Base-by-base conservation (phyloP, 2,329 filamentous ascomycete species). In the Pleurostoma richardsiae region DNA sequence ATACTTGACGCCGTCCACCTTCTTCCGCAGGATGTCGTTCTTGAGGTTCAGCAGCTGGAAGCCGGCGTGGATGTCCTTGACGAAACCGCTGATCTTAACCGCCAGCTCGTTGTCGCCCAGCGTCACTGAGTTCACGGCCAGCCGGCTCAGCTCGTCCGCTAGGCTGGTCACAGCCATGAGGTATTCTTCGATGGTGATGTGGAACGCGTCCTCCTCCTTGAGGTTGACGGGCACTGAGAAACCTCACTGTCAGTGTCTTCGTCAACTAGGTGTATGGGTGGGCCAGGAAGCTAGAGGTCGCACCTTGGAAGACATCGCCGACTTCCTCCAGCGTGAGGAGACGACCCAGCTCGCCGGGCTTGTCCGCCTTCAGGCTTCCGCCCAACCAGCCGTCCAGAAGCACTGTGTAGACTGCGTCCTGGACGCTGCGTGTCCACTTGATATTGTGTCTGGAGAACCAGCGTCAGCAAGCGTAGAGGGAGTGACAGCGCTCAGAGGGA, bases 31-130 rank as follows among this genome's bases (percentile, higher is more conserved):
- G 27, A 84, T 83, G 65, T 99, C 94, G 60, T 99, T 99, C 77
- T 97, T 97, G 56, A 99, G 76, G 65, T 99, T 99, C 55, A 99
- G 80, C 55, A 97, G 82, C 77, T 97, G 94, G 71, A 99, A 99
- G 11, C 92, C 94, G 3, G 91, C 89, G 59, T 96, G 92, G 36
- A 99, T 71, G 62, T 97, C 91, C 72, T 96, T 96, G 72, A 96
- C 84, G 64, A 97, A 97, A 53, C 82, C 80, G 64, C 87, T 89
- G 66, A 97, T 96, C 63, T 88, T 83, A 46, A 96, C 76, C 19
- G 94, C 94, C 49, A 94, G 80, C 48, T 81, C 76, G 59, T 91
- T 90, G 68, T 99, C 91, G 49, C 90, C 90, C 36, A 96, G 74
- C 1, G 92, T 96, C 54, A 99, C 94, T 4, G 89, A 86, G 70